Evolutionary conservation across 208 protist species (phyloP), one percentile per base, ranked within the genome.

Genomic region (Leishmania lainsoni): DNA sequence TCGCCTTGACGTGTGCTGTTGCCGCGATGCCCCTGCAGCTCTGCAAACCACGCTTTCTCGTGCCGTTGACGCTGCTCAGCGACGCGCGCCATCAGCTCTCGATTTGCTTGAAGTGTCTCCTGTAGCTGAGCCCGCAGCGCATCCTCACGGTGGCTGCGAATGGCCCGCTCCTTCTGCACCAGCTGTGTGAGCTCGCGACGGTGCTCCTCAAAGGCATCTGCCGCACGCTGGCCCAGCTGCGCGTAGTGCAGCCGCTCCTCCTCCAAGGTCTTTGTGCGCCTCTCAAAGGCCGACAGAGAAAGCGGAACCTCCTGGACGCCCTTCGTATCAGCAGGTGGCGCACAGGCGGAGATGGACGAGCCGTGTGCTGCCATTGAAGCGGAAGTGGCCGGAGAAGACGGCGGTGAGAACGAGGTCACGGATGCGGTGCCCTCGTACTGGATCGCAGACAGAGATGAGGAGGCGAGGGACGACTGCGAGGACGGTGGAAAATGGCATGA

Each of bases 111-210:
- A 54, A 89, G 63, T 26, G 84, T 78, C 39, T 83, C 78, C 61
- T 87, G 68, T n/a, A 97, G 75, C 77, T 92, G 83, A 22, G 49
- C 61, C 2, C 91, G 90, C 75, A 96, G 86, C n/a, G 68, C 73
- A 35, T 95, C 91, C 80, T 96, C 91, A 56, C 83, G 75, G 10
- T 85, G 81, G 14, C 78, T 70, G n/a, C 86, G 84, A 6, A 94
- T 79, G 65, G 90, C 91, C 5, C 88, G 91, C 79, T 95, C 91
- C 79, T 91, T 94, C 66, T 94, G 89, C 51, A 80, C 71, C 14
- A 97, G 88, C 51, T 89, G 88, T 26, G 87, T 92, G 35, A 97
- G 83, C 54, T 97, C 92, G 56, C 84, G 79, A 0, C 94, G 89
- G 87, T 97, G 94, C 66, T 81, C 81, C 35, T 93, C 91, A 59